Base-by-base conservation (phyloP, 192 early-diverging fungal genomes). In the Lunasporangiospora selenospora region DNA sequence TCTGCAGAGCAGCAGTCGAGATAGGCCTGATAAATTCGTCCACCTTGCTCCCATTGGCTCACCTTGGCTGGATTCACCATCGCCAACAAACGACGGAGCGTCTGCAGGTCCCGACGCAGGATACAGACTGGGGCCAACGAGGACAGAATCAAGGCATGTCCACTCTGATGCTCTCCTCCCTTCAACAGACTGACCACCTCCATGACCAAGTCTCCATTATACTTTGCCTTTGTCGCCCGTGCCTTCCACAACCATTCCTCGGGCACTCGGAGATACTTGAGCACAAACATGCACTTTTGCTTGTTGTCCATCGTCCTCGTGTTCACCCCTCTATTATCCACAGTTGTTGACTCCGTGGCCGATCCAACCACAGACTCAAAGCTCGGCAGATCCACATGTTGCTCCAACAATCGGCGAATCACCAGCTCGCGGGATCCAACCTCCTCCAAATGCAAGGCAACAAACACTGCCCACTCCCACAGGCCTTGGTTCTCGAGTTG, bases 391-490 rank as follows among this genome's bases (percentile, higher is more conserved):
- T 58, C 62, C 4, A 66, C 53, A 43, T 58, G 37, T 13, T 58
- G 34, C 36, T 66, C 53, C 44, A 63, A 41, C n/a, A 66, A 12
- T 24, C 47, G 37, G 4, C 77, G 80, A 26, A 93, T 81, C 0
- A 82, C 67, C 12, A 59, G 34, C 21, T 79, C 81, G 6, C 84
- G 76, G n/a, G 76, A 75, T 0, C 53, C 42, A 30, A 78, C 66
- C 2, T 65, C 56, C 9, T 81, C 76, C 47, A 96, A 61, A 58
- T 90, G 91, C 47, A 92, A 61, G 5, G 83, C 77, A 23, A 93
- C 88, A 81, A 85, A 96, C 34, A 89, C 71, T 3, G 92, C 86
- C 94, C 93, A 96, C 33, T 93, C 70, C 90, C 92, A 95, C 24
- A 93, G 66, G 0, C 92, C 94, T 30, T 92, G 40, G 1, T 50